These are phyloP conservation scores for Mortierella sp. DNA, from an alignment of 371 early-diverging fungal genomes.

Conservation along the genomic window DNA sequence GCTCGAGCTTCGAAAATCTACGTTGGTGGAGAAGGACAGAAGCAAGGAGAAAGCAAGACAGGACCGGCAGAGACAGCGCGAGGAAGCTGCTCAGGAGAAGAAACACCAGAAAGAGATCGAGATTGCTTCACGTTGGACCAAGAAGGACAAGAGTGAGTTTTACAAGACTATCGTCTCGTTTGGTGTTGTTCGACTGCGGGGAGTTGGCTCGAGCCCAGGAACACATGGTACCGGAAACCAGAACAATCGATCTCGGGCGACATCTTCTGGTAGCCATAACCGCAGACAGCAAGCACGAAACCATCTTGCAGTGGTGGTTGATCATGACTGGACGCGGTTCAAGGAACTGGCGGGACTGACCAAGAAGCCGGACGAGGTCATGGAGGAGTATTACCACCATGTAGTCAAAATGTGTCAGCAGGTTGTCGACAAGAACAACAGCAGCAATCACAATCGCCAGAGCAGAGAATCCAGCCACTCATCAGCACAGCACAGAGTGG, in stretches of 20 bases:
- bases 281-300: not conserved
- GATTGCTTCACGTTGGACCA: slow-evolving; percentile 71
- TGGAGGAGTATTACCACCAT: slow-evolving; percentile 71
- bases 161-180: slow-evolving; percentile 75
- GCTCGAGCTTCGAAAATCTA: slow-evolving; percentile 52
- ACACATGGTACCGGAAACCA: slow-evolving; percentile 4
- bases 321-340: slow-evolving; percentile 73
- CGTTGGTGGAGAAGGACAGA: slow-evolving; percentile 55
- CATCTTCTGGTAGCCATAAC: not conserved
- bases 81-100: slow-evolving; percentile 60
- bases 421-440: slow-evolving; percentile 57
- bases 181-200: slow-evolving; percentile 66
- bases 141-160: slow-evolving; percentile 78
- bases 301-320: not conserved
- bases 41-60: slow-evolving; percentile 53
- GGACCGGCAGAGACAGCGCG: slow-evolving; percentile 60
- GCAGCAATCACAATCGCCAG: slow-evolving; percentile 16
- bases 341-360: slow-evolving; percentile 74
- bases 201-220: slow-evolving; percentile 3
- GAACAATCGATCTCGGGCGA: not conserved
- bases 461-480: slow-evolving; percentile 63
- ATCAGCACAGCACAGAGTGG: slow-evolving; percentile 13
- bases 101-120: slow-evolving; percentile 59
- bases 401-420: slow-evolving; percentile 72
- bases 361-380: slow-evolving; percentile 78